A percentile compares a stretch with the other conserved stretches of the same genome.
Conservation (phyloP, 2,329 filamentous ascomycete species). For the Leptographium flavum region DNA sequence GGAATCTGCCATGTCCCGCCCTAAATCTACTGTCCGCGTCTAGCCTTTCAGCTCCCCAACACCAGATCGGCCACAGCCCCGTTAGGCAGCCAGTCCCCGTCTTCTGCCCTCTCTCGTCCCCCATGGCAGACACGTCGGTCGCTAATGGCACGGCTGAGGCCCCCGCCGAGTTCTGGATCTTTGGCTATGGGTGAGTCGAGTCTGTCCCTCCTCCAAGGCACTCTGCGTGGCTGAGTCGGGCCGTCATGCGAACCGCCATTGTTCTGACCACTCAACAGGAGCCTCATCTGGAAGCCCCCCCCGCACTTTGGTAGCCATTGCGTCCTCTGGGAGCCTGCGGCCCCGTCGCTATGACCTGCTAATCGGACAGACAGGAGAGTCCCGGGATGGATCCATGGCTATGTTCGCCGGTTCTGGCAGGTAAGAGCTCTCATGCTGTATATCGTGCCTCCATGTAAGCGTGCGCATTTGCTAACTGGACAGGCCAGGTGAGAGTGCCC, state of each 20-base stretch:
- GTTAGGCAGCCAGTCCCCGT: too few species aligned
- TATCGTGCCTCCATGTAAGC: too few species aligned
- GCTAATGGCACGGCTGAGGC: background rate
- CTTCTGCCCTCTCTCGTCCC: too few species aligned
- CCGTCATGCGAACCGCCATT: background rate
- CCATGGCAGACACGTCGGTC: too few species aligned
- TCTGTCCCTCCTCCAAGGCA: too few species aligned
- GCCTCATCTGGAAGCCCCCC: slow-evolving; percentile 95
- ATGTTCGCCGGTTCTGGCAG: slow-evolving; percentile 96
- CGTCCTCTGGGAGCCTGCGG: background rate
- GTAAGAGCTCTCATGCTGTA: slow-evolving; percentile 48
- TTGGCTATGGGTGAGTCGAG: slow-evolving; percentile 79
- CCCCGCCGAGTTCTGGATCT: slow-evolving; percentile 73
- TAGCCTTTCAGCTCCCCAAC: too few species aligned
- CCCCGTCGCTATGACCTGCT: background rate
- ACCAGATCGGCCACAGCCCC: background rate
- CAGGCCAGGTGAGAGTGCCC: slow-evolving; percentile 7
- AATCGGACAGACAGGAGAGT: slow-evolving; percentile 55
- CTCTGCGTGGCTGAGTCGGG: too few species aligned
- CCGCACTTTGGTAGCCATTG: slow-evolving; percentile 68
- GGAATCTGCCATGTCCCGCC: too few species aligned
- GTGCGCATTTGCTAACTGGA: too few species aligned
- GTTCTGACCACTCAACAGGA: slow-evolving; percentile 35
- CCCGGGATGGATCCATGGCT: slow-evolving; percentile 82
- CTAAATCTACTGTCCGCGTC: too few species aligned